Conservation (phyloP, 1,139 yeast species). For the Trichomonascaceae sp. region DNA sequence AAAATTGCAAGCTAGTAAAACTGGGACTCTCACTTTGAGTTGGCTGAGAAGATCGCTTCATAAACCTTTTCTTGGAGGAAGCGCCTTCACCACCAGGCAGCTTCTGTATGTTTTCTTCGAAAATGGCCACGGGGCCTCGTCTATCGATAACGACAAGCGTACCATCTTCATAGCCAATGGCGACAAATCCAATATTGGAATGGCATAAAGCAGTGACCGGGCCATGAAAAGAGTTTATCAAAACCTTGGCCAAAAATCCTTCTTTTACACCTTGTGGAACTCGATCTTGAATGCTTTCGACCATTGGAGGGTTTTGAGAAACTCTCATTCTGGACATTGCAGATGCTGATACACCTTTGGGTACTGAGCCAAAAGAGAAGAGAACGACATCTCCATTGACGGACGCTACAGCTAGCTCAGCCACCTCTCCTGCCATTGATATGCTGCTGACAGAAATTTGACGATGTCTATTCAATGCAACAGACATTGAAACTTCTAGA, state of each 20-base stretch:
- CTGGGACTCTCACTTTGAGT: slow-evolving; percentile 11
- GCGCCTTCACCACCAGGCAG: slow-evolving; percentile 4
- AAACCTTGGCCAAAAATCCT: slow-evolving; percentile 66
- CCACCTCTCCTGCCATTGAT: slow-evolving; percentile 69
- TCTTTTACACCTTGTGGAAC: slow-evolving; percentile 43
- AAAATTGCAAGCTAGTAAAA: slow-evolving; percentile 63
- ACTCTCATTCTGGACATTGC: slow-evolving; percentile 13
- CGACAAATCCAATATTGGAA: slow-evolving; percentile 80
- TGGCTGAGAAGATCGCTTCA: slow-evolving; percentile 13
- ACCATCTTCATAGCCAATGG: slow-evolving; percentile 75
- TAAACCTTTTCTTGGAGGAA: slow-evolving; percentile 27
- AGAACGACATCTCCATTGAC: slow-evolving; percentile 69
- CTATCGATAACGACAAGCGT: slow-evolving; percentile 69
- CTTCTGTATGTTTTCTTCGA: slow-evolving; percentile 37
- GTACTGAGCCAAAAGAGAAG: slow-evolving; percentile 64
- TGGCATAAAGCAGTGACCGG: slow-evolving; percentile 58
- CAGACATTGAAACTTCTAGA: slow-evolving; percentile 48
- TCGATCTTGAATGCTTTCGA: slow-evolving; percentile 34
- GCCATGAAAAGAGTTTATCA: slow-evolving; percentile 40
- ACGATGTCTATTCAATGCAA: slow-evolving; percentile 39
- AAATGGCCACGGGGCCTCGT: slow-evolving; percentile 78
- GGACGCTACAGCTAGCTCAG: slow-evolving; percentile 70
- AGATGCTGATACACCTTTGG: slow-evolving; percentile 16
- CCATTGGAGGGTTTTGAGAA: slow-evolving; percentile 13
- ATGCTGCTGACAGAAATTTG: slow-evolving; percentile 48